These are phyloP conservation scores for Rubia occidens DNA, from an alignment of 305 asterid genomes.

Conservation along the genomic window DNA sequence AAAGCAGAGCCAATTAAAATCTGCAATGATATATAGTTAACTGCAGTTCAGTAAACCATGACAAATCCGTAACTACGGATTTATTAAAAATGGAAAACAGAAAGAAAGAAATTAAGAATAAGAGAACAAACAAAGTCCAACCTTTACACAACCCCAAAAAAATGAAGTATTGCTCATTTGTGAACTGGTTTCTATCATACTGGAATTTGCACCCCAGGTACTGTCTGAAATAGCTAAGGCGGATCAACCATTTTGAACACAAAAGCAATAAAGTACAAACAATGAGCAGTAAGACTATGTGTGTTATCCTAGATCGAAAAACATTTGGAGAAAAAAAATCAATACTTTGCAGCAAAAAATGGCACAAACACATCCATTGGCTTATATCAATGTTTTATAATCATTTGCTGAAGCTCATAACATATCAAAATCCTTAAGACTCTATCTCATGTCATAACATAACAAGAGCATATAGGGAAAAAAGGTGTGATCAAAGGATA, in stretches of 20 bases:
- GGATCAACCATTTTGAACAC: constrained; percentile 13
- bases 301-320: not conserved
- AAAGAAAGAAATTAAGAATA: not conserved
- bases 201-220: constrained; percentile 40
- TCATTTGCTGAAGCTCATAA: not conserved
- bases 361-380: not conserved
- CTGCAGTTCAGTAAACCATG: constrained; percentile 3
- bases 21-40: constrained; percentile 27
- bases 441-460: not conserved
- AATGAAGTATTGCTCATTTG: constrained; percentile 31
- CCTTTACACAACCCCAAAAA: constrained; percentile 42
- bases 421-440: not conserved
- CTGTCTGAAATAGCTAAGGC: constrained; percentile 57
- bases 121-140: constrained; percentile 20
- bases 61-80: constrained; percentile 4
- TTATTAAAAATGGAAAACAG: constrained; percentile 10
- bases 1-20: constrained; percentile 41
- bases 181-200: constrained; percentile 31
- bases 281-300: not conserved
- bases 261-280: not conserved
- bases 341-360: not conserved
- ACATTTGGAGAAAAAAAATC: not conserved
- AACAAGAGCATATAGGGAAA: not conserved
- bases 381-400: not conserved
- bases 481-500: constrained; percentile 35